Base-by-base conservation (phyloP, 805 yeast species). In the Blastobotrys chiropterorum region DNA sequence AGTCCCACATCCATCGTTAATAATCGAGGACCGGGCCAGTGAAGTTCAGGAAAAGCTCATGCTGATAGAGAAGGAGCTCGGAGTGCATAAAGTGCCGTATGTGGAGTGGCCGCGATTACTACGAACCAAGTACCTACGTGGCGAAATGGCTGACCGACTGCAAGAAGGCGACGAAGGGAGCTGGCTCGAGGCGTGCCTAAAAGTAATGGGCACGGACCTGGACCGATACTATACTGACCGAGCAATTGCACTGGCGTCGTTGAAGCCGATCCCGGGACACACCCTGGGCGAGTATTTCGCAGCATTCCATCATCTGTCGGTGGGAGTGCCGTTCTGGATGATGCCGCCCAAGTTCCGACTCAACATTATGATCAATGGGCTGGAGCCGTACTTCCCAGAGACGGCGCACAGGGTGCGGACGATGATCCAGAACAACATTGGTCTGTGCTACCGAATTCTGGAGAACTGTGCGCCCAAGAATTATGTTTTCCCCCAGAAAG, bases 241-340 rank as follows among this genome's bases (percentile, higher is more conserved):
- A 16, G 43, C 43, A 13, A 8, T 15, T 15, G 43, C 19, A 8
- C 20, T 40, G 3, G 43, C 43, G 3, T 15, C 19, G 20, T 40
- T 16, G 43, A 15, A 17, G 11, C 43, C 43, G 16, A 40, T 40
- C 20, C 17, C 43, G 3, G 43, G 43, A 8, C 20, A 40, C 13
- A 6, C 20, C 11, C 16, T 40, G 43, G 16, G 19, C 20, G 19
- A 17, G 20, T 15, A 15, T 20, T 15, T 16, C 16, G 43, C 20
- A 2, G 20, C 20, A 8, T 40, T 40, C 20, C 43, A 40, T 17
- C 43, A 40, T 17, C 43, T 15, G 6, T 15, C 20, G 20, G 19
- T 40, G 7, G 43, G 43, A 2, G 43, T 40, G 7, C 43, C 43
- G 17, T 40, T 40, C 20, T 40, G 43, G 43, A 40, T 40, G 43